Evolutionary conservation across 192 early-diverging fungal species (phyloP).

Genomic region (Coemansia reversa): DNA sequence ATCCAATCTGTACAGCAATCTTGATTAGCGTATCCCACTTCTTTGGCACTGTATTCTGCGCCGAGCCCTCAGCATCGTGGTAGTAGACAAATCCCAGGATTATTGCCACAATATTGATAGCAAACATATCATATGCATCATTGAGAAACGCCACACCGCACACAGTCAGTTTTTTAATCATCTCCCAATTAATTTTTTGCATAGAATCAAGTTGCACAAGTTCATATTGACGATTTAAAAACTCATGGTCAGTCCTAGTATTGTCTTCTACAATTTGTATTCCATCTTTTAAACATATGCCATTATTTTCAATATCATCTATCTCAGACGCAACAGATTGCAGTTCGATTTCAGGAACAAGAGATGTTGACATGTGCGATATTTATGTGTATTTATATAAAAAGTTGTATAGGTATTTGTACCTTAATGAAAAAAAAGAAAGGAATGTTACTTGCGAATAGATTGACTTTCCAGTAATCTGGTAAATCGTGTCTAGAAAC

Average conservation of each 20-base stretch:
- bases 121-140: slow-evolving; percentile 95
- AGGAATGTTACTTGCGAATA: too few relatives aligned
- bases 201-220: slow-evolving; percentile 43
- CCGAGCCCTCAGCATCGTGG: slow-evolving; percentile 30
- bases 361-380: slow-evolving; percentile 2
- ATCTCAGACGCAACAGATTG: neutral
- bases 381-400: neutral
- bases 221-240: slow-evolving; percentile 31
- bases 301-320: neutral
- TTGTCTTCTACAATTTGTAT: too few relatives aligned
- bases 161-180: slow-evolving; percentile 71
- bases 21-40: slow-evolving; percentile 83
- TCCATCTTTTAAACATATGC: too few relatives aligned
- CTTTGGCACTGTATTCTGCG: slow-evolving; percentile 59
- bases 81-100: slow-evolving; percentile 80
- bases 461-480: too few relatives aligned
- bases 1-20: slow-evolving; percentile 84
- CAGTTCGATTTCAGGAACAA: slow-evolving; percentile 15
- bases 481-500: too few relatives aligned
- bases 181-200: slow-evolving; percentile 72
- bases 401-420: neutral
- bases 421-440: too few relatives aligned
- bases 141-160: slow-evolving; percentile 86
- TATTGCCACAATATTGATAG: slow-evolving; percentile 87
- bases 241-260: too few relatives aligned